Evolutionary conservation across 495 filamentous ascomycete species (phyloP).

Genomic region (Podospora sp.): DNA sequence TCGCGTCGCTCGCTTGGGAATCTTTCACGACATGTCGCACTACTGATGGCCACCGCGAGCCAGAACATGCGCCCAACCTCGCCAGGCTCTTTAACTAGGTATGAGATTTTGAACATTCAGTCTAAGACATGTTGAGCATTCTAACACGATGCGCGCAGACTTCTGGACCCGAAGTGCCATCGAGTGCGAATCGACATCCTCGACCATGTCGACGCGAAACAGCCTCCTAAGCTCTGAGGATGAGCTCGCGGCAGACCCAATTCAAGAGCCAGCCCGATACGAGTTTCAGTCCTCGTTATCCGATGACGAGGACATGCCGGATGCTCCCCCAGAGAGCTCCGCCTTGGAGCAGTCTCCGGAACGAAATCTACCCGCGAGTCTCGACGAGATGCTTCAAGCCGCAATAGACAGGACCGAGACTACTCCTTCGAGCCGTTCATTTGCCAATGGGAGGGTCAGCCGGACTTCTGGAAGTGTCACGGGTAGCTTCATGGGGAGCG

Average conservation of each 20-base stretch:
- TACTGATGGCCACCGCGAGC: conserved; percentile 1
- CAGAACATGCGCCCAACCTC: background rate
- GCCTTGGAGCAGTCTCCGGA: background rate
- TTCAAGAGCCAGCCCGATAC: conserved; percentile 21
- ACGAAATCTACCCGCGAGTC: background rate
- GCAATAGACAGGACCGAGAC: background rate
- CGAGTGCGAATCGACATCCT: background rate
- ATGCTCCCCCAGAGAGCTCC: background rate
- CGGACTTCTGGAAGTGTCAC: background rate
- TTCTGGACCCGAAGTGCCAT: background rate
- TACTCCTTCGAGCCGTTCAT: background rate
- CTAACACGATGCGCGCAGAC: background rate
- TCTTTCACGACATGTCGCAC: background rate
- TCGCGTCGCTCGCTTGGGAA: background rate
- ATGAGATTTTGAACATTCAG: background rate
- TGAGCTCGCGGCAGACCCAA: conserved; percentile 20
- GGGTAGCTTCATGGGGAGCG: background rate
- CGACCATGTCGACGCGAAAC: conserved; percentile 23
- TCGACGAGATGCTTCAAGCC: background rate
- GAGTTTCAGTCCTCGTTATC: conserved; percentile 32
- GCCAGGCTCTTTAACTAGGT: background rate
- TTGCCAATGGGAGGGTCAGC: background rate
- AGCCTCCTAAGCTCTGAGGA: conserved; percentile 25
- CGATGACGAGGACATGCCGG: conserved; percentile 24
- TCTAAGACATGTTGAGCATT: background rate